phyloP scores from a whole-genome alignment of 2,329 filamentous ascomycete species.

The Ophiostoma sp. region DNA sequence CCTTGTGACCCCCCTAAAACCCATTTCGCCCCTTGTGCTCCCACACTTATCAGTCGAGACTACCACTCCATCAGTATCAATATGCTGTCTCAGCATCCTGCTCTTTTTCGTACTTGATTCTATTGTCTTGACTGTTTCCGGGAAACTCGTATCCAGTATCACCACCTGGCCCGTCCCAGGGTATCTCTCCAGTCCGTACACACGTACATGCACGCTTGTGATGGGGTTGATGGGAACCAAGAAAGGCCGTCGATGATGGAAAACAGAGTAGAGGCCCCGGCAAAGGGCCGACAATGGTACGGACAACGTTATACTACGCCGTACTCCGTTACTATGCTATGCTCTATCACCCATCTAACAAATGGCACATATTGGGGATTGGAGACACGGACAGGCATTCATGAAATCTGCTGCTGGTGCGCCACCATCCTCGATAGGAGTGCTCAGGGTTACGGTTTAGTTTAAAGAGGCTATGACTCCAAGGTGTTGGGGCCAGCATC shows the following conservation, averaged over 20 bases:
- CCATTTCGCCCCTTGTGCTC: neutral
- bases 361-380: no score
- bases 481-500: neutral
- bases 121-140: neutral
- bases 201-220: neutral
- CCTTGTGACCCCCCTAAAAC: neutral
- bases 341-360: neutral
- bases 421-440: neutral
- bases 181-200: neutral
- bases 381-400: no score
- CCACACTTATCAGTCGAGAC: neutral
- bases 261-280: neutral
- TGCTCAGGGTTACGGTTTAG: no score
- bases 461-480: neutral
- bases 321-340: neutral
- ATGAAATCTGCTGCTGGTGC: neutral
- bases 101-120: neutral
- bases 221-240: neutral
- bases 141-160: neutral
- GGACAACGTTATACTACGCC: neutral
- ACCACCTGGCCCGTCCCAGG: neutral
- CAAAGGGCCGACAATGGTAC: conserved; percentile 2
- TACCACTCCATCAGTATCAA: neutral
- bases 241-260: neutral
- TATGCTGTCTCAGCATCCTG: neutral